These are phyloP conservation scores for Wallacemonas collosoma DNA, from an alignment of 208 protist species.

Conservation along the genomic window DNA sequence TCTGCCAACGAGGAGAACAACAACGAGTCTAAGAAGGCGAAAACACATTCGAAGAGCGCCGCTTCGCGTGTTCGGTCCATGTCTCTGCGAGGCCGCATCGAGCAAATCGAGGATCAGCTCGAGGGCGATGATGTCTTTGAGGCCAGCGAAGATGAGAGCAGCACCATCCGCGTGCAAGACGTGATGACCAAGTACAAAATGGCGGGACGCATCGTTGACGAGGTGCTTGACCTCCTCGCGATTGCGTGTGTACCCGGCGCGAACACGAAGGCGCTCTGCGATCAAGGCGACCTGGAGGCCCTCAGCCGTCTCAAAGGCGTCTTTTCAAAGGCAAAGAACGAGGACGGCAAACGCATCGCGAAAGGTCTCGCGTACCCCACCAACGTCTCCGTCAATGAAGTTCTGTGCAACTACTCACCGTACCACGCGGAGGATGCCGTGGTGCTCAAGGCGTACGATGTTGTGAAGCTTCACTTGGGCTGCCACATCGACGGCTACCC, in stretches of 20 bases:
- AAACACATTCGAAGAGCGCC: neutral
- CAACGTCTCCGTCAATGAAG: conserved; percentile 97
- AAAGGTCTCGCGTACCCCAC: conserved; percentile 98
- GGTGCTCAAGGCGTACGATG: conserved; percentile 84
- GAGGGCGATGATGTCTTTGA: conserved; percentile 48
- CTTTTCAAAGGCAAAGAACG: conserved; percentile 76
- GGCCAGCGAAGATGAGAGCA: conserved; percentile 66
- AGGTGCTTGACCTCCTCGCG: conserved; percentile 83
- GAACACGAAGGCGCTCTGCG: conserved; percentile 73
- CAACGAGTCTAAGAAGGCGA: neutral
- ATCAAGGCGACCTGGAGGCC: conserved; percentile 65
- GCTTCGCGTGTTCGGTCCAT: conserved; percentile 17
- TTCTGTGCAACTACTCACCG: conserved; percentile 96
- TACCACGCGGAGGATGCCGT: conserved; percentile 74
- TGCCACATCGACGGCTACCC: conserved; percentile 98
- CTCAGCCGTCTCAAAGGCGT: conserved; percentile 42
- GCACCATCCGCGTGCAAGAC: conserved; percentile 80
- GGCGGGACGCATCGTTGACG: conserved; percentile 91
- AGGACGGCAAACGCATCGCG: conserved; percentile 50
- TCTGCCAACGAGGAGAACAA: conserved; percentile 12
- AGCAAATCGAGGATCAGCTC: conserved; percentile 55
- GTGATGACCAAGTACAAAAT: conserved; percentile 97
- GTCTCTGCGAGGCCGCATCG: conserved; percentile 57
- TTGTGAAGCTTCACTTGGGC: conserved; percentile 98
- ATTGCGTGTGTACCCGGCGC: conserved; percentile 70